Conservation (phyloP, 345 rosid species). For the Microcos paniculata region DNA sequence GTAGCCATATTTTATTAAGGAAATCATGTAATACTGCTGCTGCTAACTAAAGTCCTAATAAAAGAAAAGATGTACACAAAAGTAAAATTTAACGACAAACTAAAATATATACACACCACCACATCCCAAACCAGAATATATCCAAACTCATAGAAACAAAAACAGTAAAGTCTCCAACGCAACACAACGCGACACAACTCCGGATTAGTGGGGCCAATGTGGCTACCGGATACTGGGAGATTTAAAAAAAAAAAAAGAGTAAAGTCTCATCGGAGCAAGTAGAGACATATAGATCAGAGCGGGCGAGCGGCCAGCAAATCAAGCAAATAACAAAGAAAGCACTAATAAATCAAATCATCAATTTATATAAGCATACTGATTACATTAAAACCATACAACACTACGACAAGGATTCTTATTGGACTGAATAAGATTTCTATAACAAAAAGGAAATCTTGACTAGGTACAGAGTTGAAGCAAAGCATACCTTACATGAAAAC, state of each 20-base stretch:
- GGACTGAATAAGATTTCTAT: background rate
- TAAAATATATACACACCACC: background rate
- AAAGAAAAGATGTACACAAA: background rate
- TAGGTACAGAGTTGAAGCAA: no score
- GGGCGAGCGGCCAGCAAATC: background rate
- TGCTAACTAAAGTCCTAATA: background rate
- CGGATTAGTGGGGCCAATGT: no score
- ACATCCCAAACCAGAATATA: background rate
- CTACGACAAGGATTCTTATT: no score
- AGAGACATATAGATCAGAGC: background rate
- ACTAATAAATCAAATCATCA: background rate
- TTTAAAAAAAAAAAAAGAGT: background rate
- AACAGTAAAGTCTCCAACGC: no score
- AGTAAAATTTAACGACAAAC: background rate
- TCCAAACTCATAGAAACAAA: no score
- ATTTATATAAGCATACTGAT: background rate
- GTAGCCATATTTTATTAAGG: background rate
- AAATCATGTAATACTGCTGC: background rate
- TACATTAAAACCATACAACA: background rate
- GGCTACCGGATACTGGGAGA: no score
- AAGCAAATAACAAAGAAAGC: background rate
- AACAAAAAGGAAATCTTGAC: no score
- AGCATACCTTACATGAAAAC: no score
- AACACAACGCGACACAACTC: no score
- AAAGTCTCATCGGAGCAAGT: background rate